These are phyloP conservation scores for Aspergillus caelatus DNA, from an alignment of 2,329 filamentous ascomycete genomes.

Conservation along the genomic window DNA sequence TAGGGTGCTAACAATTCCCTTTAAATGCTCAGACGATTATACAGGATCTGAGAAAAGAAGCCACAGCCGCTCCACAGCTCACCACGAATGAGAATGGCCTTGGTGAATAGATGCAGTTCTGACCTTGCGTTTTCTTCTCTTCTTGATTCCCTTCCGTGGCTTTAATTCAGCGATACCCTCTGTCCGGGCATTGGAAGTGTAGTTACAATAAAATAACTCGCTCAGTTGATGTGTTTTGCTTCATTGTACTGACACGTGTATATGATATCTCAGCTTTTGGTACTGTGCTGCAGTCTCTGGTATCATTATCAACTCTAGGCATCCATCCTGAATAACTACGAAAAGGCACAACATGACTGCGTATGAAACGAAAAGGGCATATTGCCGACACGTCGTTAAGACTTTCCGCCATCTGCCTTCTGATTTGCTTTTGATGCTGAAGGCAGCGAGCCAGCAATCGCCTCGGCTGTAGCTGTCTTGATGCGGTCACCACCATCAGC, in stretches of 20 bases:
- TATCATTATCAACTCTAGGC: slow-evolving; percentile 25
- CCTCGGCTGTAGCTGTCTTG: slow-evolving; percentile 64
- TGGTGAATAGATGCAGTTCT: slow-evolving; percentile 16
- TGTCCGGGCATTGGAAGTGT: background rate
- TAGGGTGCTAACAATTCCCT: slow-evolving; percentile 10
- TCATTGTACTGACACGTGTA: background rate
- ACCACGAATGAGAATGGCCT: slow-evolving; percentile 23
- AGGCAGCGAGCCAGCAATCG: slow-evolving; percentile 46
- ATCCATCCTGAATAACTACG: slow-evolving; percentile 9
- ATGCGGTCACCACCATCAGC: slow-evolving; percentile 59
- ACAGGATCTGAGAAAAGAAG: slow-evolving; percentile 49
- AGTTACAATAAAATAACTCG: background rate
- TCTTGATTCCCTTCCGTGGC: background rate
- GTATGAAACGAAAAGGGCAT: background rate
- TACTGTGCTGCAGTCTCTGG: slow-evolving; percentile 21
- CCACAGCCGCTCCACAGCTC: slow-evolving; percentile 30
- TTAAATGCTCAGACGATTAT: slow-evolving; percentile 45
- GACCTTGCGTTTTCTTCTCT: background rate
- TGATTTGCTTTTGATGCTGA: slow-evolving; percentile 26
- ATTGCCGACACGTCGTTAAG: slow-evolving; percentile 10
- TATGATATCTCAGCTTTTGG: background rate
- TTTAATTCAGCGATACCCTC: background rate
- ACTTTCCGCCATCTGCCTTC: slow-evolving; percentile 33
- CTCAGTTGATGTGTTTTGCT: background rate
- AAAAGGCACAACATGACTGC: slow-evolving; percentile 2